Base-by-base conservation (phyloP, 768 basidiomycete genomes). In the Termitomyces sp. region DNA sequence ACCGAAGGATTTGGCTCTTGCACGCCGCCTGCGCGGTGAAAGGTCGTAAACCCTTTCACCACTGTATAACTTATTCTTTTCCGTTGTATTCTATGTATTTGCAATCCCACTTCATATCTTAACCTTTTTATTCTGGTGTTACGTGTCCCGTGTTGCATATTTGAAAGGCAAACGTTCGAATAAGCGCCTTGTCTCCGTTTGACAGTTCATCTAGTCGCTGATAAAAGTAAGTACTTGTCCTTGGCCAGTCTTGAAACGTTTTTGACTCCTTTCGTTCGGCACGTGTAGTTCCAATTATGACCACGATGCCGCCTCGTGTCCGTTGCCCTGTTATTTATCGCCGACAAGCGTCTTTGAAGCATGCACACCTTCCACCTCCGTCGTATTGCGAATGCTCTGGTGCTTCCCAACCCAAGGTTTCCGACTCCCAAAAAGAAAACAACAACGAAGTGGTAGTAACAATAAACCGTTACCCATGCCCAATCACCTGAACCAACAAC, bases 281-380 rank as follows among this genome's bases (percentile, higher is more conserved):
- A 74, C 73, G 73, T 74, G 74, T 63, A 72, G 69, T 63, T 65
- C 56, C 53, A 46, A 53, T 39, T 63, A 51, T 61, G 61, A 67
- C 28, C 76, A 77, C 73, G 77, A 77, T 75, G 77, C 60, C 68
- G 75, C 77, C 75, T 76, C 77, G 73, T 78, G 77, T 70, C 57
- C 55, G 44, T 52, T 51, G 39, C 51, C 63, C 65, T 66, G 61
- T 62, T 67, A 69, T 71, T 66, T 64, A 55, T 60, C 59, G 48
- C 55, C 63, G 54, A 45, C 53, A 55, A 57, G 40, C 32, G 39
- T 42, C 45, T 57, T 48, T 65, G 68, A 65, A 66, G 59, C 65
- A 65, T 63, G 64, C 65, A 62, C 69, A 57, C 63, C 54, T 62
- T 67, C 60, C 59, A 63, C 61, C 56, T 60, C 18, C 55, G 51